Conservation (phyloP, 768 basidiomycete species). For the Calocybe indica region DNA sequence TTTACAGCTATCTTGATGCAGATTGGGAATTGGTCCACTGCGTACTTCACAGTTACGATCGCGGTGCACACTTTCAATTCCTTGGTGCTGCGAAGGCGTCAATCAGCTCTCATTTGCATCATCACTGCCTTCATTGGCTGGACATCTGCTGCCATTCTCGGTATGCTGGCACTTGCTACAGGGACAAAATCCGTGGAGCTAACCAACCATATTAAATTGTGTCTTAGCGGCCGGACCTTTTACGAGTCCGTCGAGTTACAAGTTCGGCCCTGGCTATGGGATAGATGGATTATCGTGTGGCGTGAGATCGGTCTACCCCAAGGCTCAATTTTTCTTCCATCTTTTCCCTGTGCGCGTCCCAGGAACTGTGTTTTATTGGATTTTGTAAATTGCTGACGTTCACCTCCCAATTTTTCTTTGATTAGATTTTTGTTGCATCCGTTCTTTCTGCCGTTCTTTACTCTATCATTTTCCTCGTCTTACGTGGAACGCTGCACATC, state of each 20-base stretch:
- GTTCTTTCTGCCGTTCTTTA: slow-evolving; percentile 52
- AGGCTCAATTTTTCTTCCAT: slow-evolving; percentile 45
- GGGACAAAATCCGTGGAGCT: neutral
- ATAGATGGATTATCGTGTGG: slow-evolving; percentile 46
- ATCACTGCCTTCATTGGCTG: slow-evolving; percentile 46
- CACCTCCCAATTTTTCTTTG: neutral
- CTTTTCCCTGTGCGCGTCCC: slow-evolving; percentile 50
- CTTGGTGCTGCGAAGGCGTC: slow-evolving; percentile 50
- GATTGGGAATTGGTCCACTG: slow-evolving; percentile 52
- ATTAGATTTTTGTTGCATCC: slow-evolving; percentile 53
- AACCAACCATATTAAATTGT: neutral
- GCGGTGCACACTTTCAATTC: slow-evolving; percentile 66
- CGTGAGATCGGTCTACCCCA: slow-evolving; percentile 34
- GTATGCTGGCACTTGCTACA: slow-evolving; percentile 22
- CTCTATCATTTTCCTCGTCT: slow-evolving; percentile 53
- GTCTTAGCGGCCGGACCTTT: slow-evolving; percentile 30
- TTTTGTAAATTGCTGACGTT: neutral
- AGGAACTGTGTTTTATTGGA: neutral
- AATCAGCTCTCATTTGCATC: slow-evolving; percentile 41
- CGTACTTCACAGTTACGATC: slow-evolving; percentile 61
- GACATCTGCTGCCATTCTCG: slow-evolving; percentile 39
- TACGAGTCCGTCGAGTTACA: slow-evolving; percentile 13
- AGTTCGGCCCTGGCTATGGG: slow-evolving; percentile 41
- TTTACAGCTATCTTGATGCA: slow-evolving; percentile 50
- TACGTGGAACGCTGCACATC: slow-evolving; percentile 50